Conservation (phyloP, 139 green algal genomes). For the Auxenochlorella pyrenoidosa region DNA sequence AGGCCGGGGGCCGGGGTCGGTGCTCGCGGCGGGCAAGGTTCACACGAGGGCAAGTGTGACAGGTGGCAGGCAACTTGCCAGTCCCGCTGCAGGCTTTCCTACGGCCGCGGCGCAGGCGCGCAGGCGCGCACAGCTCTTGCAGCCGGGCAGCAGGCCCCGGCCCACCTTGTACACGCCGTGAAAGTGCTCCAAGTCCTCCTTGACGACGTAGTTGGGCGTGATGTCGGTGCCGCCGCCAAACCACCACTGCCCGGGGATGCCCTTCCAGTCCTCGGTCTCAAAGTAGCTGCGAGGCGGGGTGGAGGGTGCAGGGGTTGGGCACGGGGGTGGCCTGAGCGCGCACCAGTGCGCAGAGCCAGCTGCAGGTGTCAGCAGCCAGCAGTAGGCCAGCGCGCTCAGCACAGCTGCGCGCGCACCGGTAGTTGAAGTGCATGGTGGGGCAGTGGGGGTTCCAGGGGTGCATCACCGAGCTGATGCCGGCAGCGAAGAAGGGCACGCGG, state of each 20-base stretch:
- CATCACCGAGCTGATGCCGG: conserved; percentile 97
- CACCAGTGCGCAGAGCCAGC: background rate
- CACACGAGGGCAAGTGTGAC: background rate
- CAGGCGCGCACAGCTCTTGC: background rate
- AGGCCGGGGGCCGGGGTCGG: background rate
- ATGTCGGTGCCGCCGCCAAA: conserved; percentile 99
- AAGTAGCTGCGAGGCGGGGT: conserved; percentile 84
- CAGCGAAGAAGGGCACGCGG: conserved; percentile 98
- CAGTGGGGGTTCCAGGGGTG: conserved; percentile 96
- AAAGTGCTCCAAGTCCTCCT: conserved; percentile 98
- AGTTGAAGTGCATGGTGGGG: conserved; percentile 99
- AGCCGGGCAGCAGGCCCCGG: background rate
- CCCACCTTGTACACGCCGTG: conserved; percentile 92
- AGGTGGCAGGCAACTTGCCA: too few relatives aligned
- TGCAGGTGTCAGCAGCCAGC: background rate
- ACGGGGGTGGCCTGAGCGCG: too few relatives aligned
- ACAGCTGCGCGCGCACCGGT: conserved; percentile 71
- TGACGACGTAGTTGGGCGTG: conserved; percentile 93
- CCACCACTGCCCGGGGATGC: conserved; percentile 96
- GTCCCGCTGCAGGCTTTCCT: too few relatives aligned
- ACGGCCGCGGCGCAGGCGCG: too few relatives aligned
- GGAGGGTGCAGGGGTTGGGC: background rate
- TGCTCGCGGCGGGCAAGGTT: background rate
- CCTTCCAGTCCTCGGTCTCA: conserved; percentile 95
- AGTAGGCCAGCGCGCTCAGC: background rate